Evolutionary conservation across 192 early-diverging fungal genomes (phyloP).

Genomic region (Linnemannia elongata): DNA sequence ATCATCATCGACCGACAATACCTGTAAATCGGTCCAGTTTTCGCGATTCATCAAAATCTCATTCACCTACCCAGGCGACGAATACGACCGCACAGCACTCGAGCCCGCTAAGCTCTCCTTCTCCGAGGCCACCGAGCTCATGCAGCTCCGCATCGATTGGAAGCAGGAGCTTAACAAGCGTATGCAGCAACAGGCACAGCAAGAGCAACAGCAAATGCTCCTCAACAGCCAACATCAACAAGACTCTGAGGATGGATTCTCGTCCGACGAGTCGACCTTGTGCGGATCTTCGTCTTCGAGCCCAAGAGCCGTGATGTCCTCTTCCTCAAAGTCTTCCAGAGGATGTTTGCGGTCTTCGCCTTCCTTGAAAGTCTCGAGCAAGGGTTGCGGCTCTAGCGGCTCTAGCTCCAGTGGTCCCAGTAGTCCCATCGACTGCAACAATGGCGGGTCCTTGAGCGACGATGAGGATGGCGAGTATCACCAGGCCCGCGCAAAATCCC

Average conservation of each 20-base stretch:
- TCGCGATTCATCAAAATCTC: conserved; percentile 55
- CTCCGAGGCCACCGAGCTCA: conserved; percentile 49
- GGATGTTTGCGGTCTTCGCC: background rate
- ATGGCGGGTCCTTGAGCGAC: conserved; percentile 5
- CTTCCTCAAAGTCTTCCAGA: background rate
- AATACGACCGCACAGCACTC: conserved; percentile 56
- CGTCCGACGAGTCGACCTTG: conserved; percentile 23
- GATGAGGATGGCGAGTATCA: background rate
- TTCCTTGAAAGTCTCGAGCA: background rate
- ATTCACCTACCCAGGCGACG: conserved; percentile 57
- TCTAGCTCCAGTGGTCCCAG: background rate
- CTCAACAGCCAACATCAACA: background rate
- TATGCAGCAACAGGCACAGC: conserved; percentile 37
- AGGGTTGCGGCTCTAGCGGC: background rate
- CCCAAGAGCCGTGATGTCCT: background rate
- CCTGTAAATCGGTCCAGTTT: conserved; percentile 57
- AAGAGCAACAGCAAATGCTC: conserved; percentile 20
- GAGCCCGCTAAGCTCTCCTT: conserved; percentile 57
- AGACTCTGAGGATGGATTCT: conserved; percentile 35
- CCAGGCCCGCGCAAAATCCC: background rate
- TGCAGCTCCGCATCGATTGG: conserved; percentile 56
- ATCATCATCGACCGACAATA: conserved; percentile 11
- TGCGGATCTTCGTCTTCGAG: background rate
- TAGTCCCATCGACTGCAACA: conserved; percentile 1
- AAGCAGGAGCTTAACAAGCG: conserved; percentile 53